Base-by-base conservation (phyloP, 2,329 filamentous ascomycete species). In the Hysterium pulicare region DNA sequence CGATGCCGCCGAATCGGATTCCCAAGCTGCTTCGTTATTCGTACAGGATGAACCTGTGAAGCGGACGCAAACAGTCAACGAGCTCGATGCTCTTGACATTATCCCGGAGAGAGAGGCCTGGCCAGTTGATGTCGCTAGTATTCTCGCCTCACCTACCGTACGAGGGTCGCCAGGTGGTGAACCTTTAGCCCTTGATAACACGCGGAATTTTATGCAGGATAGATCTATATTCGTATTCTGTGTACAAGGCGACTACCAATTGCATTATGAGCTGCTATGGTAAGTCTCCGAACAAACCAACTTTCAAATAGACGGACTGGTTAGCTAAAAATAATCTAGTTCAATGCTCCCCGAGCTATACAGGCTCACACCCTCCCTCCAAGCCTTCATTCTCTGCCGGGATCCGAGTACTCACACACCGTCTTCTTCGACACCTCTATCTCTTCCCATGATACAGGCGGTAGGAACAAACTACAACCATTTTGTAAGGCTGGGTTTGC, bases 401-500 rank as follows among this genome's bases (percentile, higher is more conserved):
- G 55, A 65, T 26, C 63, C 62, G 2, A 47, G 53, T 1, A 54
- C 53, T 9, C 63, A 66, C 41, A 49, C 40, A 2, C 54, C 51
- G 13, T 61, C 62, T 1, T 42, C 46, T 2, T 46, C 49, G 10
- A 52, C 55, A 6, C 37, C 58, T 4, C 55, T 58, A 24, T 60
- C 56, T 28, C 46, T 67, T 1, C 62, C 64, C 10, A 17, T 66
- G 8, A 46, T 66, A 34, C 61, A 62, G 43, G 62, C 61, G 7
- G 51, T 60, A 9, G 56, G 54, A 2, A 53, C 59, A 1, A 49
- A 57, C 3, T 54, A 61, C 34, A 69, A 67, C 39, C 64, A 66
- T 41, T 67, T 68, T 43, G 51, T 69, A 39, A 54, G 60, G 13
- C 48, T 73, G 15, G 70, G 70, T 6, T 56, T 73, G 5, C 52